Evolutionary conservation across 2,329 filamentous ascomycete genomes (phyloP).

Genomic region (Zymoseptoria crescenta): DNA sequence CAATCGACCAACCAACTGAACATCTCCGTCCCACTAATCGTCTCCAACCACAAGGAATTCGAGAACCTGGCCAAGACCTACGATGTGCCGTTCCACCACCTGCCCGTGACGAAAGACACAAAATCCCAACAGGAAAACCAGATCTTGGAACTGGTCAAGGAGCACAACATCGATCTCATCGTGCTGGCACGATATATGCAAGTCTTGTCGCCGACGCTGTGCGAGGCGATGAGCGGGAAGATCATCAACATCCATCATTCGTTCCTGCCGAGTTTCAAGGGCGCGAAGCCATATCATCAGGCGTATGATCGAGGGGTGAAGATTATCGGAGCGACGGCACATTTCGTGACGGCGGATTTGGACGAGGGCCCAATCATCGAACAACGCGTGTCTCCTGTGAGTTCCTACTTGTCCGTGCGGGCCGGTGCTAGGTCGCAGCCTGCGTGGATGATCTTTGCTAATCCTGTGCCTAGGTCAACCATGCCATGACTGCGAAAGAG

Average conservation of each 20-base stretch:
- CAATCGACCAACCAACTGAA: conserved; percentile 64
- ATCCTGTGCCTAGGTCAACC: conserved; percentile 35
- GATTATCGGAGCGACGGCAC: conserved; percentile 78
- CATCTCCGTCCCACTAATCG: conserved; percentile 68
- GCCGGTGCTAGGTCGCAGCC: too few species aligned
- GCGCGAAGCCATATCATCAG: conserved; percentile 81
- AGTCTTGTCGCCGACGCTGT: conserved; percentile 67
- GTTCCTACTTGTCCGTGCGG: too few species aligned
- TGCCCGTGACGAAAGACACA: conserved; percentile 71
- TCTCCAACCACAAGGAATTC: conserved; percentile 76
- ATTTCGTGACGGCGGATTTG: conserved; percentile 77
- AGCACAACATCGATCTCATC: conserved; percentile 67
- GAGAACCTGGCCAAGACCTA: conserved; percentile 61
- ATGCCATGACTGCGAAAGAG: conserved; percentile 66
- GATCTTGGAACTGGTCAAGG: conserved; percentile 61
- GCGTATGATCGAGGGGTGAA: conserved; percentile 80
- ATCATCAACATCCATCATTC: conserved; percentile 92
- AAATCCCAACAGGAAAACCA: conserved; percentile 65
- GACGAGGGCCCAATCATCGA: conserved; percentile 86
- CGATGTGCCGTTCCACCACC: conserved; percentile 70
- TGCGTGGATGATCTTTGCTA: too few species aligned
- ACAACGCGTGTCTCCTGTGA: conserved; percentile 69
- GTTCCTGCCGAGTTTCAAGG: conserved; percentile 82
- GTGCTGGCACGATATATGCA: conserved; percentile 85
- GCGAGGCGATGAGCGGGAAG: conserved; percentile 69